Percentiles rank a stretch among this genome's conserved stretches.
Conservation (phyloP, 192 early-diverging fungal species). For the Spizellomyces punctatus region DNA sequence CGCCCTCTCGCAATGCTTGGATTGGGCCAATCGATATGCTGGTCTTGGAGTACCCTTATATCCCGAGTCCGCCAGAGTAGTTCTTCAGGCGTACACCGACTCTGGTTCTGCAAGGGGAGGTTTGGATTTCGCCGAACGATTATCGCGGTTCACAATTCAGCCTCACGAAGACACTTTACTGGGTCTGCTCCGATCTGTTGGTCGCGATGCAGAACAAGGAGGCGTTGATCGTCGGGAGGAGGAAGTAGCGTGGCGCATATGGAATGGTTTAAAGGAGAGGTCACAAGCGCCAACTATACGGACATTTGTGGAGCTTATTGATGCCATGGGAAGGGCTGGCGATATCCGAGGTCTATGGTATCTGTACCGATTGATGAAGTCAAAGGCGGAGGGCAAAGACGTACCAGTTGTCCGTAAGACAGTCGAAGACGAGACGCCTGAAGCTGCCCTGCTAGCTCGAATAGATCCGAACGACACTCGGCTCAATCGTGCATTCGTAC, state of each 20-base stretch:
- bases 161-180: neutral
- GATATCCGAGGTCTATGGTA: slow-evolving; percentile 21
- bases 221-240: neutral
- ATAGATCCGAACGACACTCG: slow-evolving; percentile 20
- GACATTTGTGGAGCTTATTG: slow-evolving; percentile 18
- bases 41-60: slow-evolving; percentile 14
- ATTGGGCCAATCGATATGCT: slow-evolving; percentile 26
- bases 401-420: neutral
- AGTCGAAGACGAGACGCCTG: neutral
- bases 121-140: slow-evolving; percentile 17
- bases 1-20: slow-evolving; percentile 11
- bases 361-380: slow-evolving; percentile 10
- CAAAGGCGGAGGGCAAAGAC: neutral
- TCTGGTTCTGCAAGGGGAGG: slow-evolving; percentile 4
- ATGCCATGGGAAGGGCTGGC: slow-evolving; percentile 22
- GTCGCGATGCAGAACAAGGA: neutral
- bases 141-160: neutral
- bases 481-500: slow-evolving; percentile 22
- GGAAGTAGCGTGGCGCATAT: slow-evolving; percentile 13
- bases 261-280: slow-evolving; percentile 7
- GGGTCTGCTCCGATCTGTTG: slow-evolving; percentile 6
- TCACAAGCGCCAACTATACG: slow-evolving; percentile 3
- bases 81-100: slow-evolving; percentile 12
- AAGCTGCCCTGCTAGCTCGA: neutral
- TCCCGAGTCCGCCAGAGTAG: slow-evolving; percentile 10